These are phyloP conservation scores for Escallonia herrerae DNA, from an alignment of 129 eudicot species.

Conservation along the genomic window DNA sequence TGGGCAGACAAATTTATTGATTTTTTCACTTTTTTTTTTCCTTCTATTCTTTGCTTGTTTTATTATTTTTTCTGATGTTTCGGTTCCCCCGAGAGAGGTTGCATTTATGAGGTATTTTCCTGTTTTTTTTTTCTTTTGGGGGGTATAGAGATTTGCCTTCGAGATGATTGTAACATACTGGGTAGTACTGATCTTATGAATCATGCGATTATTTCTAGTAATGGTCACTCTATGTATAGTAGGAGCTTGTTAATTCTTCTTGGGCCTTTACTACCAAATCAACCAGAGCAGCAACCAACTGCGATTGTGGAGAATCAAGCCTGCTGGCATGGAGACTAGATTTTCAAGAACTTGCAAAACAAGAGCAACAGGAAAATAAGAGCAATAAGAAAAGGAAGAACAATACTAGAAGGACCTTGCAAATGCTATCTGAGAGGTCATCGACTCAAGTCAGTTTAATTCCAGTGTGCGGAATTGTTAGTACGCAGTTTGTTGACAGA, in stretches of 20 bases:
- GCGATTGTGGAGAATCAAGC: background rate
- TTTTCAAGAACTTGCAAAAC: background rate
- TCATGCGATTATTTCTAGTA: no score
- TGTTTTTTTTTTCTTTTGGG: background rate
- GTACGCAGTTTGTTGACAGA: background rate
- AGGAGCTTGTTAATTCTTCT: background rate
- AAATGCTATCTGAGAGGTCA: background rate
- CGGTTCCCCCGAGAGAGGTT: background rate
- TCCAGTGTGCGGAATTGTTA: background rate
- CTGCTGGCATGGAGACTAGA: no score
- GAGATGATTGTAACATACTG: conserved; percentile 5
- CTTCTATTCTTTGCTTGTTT: background rate
- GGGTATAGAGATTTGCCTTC: background rate
- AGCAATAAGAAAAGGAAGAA: background rate
- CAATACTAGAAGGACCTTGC: background rate
- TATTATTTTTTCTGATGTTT: background rate
- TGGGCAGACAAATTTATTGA: background rate
- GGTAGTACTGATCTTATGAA: background rate
- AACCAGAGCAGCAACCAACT: background rate
- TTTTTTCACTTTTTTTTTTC: no score
- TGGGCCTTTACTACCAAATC: background rate
- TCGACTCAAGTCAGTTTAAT: background rate
- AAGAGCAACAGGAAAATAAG: no score
- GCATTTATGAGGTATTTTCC: background rate
- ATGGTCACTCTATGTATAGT: background rate